Evolutionary conservation across 2,329 filamentous ascomycete species (phyloP), one percentile per base, ranked within the genome.

Genomic region (Penicillium sp.): DNA sequence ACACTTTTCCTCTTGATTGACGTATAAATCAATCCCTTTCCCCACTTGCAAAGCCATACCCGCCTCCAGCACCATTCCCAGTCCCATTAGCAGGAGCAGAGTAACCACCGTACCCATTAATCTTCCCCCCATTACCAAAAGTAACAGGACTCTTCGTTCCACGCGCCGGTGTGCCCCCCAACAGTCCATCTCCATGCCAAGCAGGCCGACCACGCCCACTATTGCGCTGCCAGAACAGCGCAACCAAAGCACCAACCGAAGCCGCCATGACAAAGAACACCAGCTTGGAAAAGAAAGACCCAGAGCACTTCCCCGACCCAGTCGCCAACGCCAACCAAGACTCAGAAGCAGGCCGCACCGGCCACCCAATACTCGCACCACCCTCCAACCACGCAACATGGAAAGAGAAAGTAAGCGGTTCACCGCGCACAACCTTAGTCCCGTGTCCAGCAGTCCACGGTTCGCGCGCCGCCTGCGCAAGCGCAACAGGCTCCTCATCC

Each of bases 371-470:
- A 1, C 69, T 64, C 30, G 65, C 61, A n/a, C 67, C 67, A 6
- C 73, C 68, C 44, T 74, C 64, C 41, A 75, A 56, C 93, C 93
- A 97, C 37, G 89, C 77, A 12, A 97, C 85, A 34, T 83, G 87
- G 63, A 97, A 88, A 37, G 77, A 79, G 59, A 97, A 75, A 0
- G 88, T 86, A 49, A 97, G 70, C 4, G 87, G 81, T 69, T 97
- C 91, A 11, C 92, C 91, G 56, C 96, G 95, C 28, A 96, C 82
- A 40, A 96, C 80, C 61, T 84, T 84, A 0, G 76, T 75, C 4
- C 73, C 77, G 74, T 71, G 78, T 41, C 64, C 77, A 41, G 69
- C 74, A 38, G 74, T 72, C 57, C 74, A 75, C 3, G 74, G 60
- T 44, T 78, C 38, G 72, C 63, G 67, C 75, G 62, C 76, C 62